Evolutionary conservation across 208 protist species (phyloP).

Genomic region (Leishmania gerbilli): DNA sequence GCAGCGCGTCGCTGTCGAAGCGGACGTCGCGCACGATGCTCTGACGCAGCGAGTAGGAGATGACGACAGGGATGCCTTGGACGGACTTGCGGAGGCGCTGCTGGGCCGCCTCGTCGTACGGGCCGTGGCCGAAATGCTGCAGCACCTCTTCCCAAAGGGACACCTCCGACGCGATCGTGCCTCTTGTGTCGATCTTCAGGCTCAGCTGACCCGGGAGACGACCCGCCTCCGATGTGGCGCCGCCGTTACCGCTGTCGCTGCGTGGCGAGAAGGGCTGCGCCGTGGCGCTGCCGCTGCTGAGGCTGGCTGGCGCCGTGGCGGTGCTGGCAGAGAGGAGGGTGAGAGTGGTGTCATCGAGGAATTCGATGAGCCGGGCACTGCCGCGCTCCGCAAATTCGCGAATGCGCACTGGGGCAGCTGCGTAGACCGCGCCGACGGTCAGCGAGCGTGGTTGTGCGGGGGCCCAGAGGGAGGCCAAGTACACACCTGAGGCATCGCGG

Average conservation of each 20-base stretch:
- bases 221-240: neutral
- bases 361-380: constrained; percentile 70
- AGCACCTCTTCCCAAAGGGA: constrained; percentile 87
- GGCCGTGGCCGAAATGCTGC: constrained; percentile 81
- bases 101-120: constrained; percentile 67
- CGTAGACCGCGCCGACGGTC: constrained; percentile 50
- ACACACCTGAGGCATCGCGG: constrained; percentile 70
- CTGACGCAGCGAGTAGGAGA: constrained; percentile 74
- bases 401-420: constrained; percentile 51
- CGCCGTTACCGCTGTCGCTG: neutral
- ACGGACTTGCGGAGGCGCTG: constrained; percentile 68
- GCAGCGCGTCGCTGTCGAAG: constrained; percentile 42
- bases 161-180: constrained; percentile 79
- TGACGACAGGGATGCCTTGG: constrained; percentile 70
- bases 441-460: constrained; percentile 29
- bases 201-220: constrained; percentile 42
- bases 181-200: constrained; percentile 87
- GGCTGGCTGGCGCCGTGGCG: neutral
- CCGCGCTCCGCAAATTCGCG: constrained; percentile 58
- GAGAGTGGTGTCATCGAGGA: constrained; percentile 25
- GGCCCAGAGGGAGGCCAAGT: constrained; percentile 68
- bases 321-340: constrained; percentile 3
- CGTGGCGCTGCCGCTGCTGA: neutral
- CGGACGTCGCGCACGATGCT: constrained; percentile 59
- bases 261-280: too few species aligned